Evolutionary conservation across 2,329 filamentous ascomycete species (phyloP).

Genomic region (Alternaria sp.): DNA sequence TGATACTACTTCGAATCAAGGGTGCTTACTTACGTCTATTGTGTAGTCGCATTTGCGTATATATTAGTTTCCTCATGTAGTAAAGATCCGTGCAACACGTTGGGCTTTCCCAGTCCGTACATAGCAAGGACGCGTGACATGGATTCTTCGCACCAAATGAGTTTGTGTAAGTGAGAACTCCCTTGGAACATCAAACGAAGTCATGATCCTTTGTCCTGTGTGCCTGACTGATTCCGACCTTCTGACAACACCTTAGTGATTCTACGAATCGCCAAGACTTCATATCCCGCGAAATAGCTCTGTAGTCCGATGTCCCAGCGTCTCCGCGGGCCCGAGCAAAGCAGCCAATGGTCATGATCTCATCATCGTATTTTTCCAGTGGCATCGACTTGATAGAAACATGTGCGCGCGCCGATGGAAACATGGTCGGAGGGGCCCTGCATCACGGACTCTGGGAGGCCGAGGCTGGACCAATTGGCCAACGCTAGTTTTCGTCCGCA

Average conservation of each 20-base stretch:
- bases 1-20: background rate
- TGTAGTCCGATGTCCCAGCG: background rate
- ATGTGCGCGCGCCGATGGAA: conserved; percentile 3
- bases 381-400: background rate
- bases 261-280: conserved; percentile 7
- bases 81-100: background rate
- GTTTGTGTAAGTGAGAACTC: conserved; percentile 4
- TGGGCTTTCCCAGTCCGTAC: background rate
- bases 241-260: conserved; percentile 12
- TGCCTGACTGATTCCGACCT: background rate
- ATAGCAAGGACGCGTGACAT: background rate
- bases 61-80: background rate
- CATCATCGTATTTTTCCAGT: background rate
- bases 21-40: background rate
- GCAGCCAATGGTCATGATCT: background rate
- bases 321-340: background rate
- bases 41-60: background rate
- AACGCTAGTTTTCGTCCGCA: conserved; percentile 13
- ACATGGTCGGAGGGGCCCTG: conserved; percentile 5
- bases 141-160: background rate
- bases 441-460: conserved; percentile 1
- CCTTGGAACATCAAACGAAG: background rate
- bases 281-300: background rate
- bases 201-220: background rate
- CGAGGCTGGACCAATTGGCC: conserved; percentile 7